phyloP scores from a whole-genome alignment of 257 asterid genomes.

The Ballota nigra region DNA sequence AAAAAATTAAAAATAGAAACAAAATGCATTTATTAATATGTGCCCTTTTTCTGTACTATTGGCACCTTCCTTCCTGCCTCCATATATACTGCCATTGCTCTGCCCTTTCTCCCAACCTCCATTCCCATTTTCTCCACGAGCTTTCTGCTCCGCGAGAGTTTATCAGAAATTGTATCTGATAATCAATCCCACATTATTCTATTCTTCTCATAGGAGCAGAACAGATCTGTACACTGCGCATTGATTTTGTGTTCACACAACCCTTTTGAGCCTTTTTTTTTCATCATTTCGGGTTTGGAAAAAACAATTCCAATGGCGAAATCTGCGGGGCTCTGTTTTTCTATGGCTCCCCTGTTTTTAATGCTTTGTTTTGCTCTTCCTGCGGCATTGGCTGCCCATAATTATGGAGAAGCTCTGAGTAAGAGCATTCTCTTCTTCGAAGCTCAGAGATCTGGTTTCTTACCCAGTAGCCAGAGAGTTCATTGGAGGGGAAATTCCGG shows the following conservation, averaged over 20 bases:
- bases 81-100: constrained; percentile 57
- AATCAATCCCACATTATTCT: constrained; percentile 23
- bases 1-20: not conserved
- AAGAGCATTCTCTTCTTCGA: constrained; percentile 89
- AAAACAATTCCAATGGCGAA: constrained; percentile 43
- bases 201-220: constrained; percentile 21
- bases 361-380: constrained; percentile 46
- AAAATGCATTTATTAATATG: constrained; percentile 46
- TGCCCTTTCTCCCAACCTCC: constrained; percentile 26
- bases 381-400: constrained; percentile 60
- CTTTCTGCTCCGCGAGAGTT: constrained; percentile 30
- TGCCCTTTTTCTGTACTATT: constrained; percentile 32
- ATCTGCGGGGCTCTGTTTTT: constrained; percentile 40
- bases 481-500: constrained; percentile 96
- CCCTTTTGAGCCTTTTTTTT: not conserved
- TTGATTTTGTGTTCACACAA: not conserved
- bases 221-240: constrained; percentile 34
- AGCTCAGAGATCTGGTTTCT: constrained; percentile 97
- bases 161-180: constrained; percentile 35
- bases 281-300: constrained; percentile 22
- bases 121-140: constrained; percentile 3
- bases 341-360: constrained; percentile 53
- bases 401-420: constrained; percentile 76
- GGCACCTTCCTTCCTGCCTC: constrained; percentile 51
- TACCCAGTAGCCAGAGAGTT: constrained; percentile 75